A percentile compares a stretch with the other conserved stretches of the same genome.
phyloP scores from a whole-genome alignment of 495 filamentous ascomycete species.

The Trichocladium uniseriatum region DNA sequence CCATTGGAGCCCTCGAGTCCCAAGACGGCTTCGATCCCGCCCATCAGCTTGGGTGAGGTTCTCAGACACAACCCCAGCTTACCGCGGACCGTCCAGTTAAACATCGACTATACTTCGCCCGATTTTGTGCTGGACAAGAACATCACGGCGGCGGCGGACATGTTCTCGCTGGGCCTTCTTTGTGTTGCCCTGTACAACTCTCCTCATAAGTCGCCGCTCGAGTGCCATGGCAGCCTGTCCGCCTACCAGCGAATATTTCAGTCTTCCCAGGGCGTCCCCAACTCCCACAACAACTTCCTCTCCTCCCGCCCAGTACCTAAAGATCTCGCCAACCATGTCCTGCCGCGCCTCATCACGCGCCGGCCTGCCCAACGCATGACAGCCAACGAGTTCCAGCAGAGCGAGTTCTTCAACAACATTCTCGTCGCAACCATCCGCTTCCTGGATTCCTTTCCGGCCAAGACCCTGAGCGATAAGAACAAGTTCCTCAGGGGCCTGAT shows the following conservation, averaged over 20 bases:
- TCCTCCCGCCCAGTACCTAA: slow-evolving; percentile 68
- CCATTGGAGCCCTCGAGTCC: slow-evolving; percentile 60
- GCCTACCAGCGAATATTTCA: slow-evolving; percentile 75
- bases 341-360: slow-evolving; percentile 77
- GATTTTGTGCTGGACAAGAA: slow-evolving; percentile 87
- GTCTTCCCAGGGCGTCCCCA: slow-evolving; percentile 66
- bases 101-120: slow-evolving; percentile 86
- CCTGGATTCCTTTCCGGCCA: slow-evolving; percentile 78
- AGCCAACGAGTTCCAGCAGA: slow-evolving; percentile 87
- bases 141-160: slow-evolving; percentile 68
- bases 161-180: slow-evolving; percentile 86
- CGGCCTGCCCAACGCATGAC: slow-evolving; percentile 77
- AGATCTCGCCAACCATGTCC: slow-evolving; percentile 60
- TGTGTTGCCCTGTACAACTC: slow-evolving; percentile 88
- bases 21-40: slow-evolving; percentile 51
- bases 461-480: slow-evolving; percentile 82
- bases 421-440: slow-evolving; percentile 93
- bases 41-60: slow-evolving; percentile 73
- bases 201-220: slow-evolving; percentile 77
- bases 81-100: slow-evolving; percentile 73
- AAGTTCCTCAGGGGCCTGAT: slow-evolving; percentile 84
- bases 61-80: slow-evolving; percentile 77
- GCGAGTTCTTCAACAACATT: slow-evolving; percentile 91
- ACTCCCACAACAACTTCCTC: slow-evolving; percentile 71
- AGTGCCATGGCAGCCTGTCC: slow-evolving; percentile 65